phyloP scores from a whole-genome alignment of 2,329 filamentous ascomycete genomes.

The Paraphoma chrysanthemicola region DNA sequence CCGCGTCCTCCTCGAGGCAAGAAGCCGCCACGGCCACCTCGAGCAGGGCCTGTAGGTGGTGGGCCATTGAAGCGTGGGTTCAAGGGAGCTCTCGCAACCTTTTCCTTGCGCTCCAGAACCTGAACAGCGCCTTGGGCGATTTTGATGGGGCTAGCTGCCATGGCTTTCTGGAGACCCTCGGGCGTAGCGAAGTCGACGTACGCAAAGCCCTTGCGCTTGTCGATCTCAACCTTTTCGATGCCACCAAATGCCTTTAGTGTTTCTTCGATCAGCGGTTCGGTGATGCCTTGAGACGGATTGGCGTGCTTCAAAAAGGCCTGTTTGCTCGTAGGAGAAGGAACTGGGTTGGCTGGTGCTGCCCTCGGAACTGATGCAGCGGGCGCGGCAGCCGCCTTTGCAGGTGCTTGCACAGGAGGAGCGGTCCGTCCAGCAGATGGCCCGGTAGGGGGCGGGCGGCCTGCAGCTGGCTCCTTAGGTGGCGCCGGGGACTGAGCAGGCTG shows the following conservation, averaged over 20 bases:
- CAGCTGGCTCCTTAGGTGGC: slow-evolving; percentile 40
- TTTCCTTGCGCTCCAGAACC: slow-evolving; percentile 80
- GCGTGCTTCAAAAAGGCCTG: slow-evolving; percentile 65
- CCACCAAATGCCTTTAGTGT: slow-evolving; percentile 77
- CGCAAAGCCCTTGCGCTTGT: slow-evolving; percentile 92
- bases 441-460: slow-evolving; percentile 35
- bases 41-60: slow-evolving; percentile 37
- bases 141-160: slow-evolving; percentile 79
- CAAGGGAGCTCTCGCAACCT: slow-evolving; percentile 25
- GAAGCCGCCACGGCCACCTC: slow-evolving; percentile 41
- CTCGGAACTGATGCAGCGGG: slow-evolving; percentile 7
- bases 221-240: slow-evolving; percentile 84
- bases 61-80: slow-evolving; percentile 38
- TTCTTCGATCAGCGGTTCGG: slow-evolving; percentile 77
- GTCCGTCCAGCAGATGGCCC: slow-evolving; percentile 37
- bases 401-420: slow-evolving; percentile 19
- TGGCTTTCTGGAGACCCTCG: slow-evolving; percentile 75
- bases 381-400: slow-evolving; percentile 19
- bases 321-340: slow-evolving; percentile 48
- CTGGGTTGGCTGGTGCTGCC: slow-evolving; percentile 19
- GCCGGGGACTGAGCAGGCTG: slow-evolving; percentile 29
- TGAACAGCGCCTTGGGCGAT: slow-evolving; percentile 88
- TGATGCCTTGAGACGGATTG: slow-evolving; percentile 90
- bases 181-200: slow-evolving; percentile 87
- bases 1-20: slow-evolving; percentile 43